These are phyloP conservation scores for Rutstroemia sydowiana DNA, from an alignment of 2,329 filamentous ascomycete genomes.

Conservation along the genomic window DNA sequence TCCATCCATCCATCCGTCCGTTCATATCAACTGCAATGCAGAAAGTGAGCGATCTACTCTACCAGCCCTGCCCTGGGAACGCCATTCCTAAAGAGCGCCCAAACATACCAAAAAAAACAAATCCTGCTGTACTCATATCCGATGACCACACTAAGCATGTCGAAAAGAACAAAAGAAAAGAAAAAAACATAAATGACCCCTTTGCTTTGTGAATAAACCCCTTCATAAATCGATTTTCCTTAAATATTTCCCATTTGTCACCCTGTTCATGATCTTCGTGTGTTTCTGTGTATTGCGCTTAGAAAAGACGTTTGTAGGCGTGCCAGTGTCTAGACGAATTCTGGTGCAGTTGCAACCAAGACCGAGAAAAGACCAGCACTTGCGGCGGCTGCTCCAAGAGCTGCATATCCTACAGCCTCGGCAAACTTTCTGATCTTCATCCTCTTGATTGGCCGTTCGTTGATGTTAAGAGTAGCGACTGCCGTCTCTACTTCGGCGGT, in stretches of 20 bases:
- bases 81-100: background rate
- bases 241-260: background rate
- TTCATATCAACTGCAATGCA: background rate
- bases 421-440: conserved; percentile 21
- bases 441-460: conserved; percentile 23
- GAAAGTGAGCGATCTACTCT: background rate
- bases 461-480: background rate
- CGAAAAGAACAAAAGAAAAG: background rate
- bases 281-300: background rate
- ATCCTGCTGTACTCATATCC: background rate
- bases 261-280: background rate
- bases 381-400: conserved; percentile 32
- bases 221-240: background rate
- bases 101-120: background rate
- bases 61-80: background rate
- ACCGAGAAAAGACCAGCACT: conserved; percentile 32
- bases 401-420: conserved; percentile 27
- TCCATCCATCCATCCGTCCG: background rate
- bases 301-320: background rate
- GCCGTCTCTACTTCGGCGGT: background rate
- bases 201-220: background rate
- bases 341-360: conserved; percentile 33
- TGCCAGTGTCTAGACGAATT: conserved; percentile 21
- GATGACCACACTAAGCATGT: background rate
- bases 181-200: background rate